A percentile compares a stretch with the other conserved stretches of the same genome.
Evolutionary conservation across 2,329 filamentous ascomycete genomes (phyloP).

Genomic region (Colletotrichum agaves): DNA sequence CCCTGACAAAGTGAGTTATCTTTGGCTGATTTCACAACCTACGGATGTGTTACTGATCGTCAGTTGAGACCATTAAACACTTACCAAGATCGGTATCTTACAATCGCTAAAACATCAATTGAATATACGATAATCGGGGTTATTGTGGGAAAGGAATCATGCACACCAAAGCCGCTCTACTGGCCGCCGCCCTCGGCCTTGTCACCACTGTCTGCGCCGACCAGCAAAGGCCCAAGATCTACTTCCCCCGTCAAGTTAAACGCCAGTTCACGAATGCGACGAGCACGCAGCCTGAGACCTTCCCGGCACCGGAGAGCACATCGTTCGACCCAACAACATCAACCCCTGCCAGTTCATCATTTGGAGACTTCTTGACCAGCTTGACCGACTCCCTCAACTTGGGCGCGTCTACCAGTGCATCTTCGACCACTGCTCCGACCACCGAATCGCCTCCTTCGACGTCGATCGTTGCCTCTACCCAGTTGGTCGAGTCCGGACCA

Average conservation of each 20-base stretch:
- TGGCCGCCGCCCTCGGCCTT: constrained; percentile 62
- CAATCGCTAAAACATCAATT: constrained; percentile 35
- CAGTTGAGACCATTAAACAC: constrained; percentile 1
- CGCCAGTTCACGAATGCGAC: constrained; percentile 59
- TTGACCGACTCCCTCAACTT: constrained; percentile 37
- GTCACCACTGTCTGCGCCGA: constrained; percentile 58
- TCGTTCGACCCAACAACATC: constrained; percentile 34
- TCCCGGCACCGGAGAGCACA: constrained; percentile 42
- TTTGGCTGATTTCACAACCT: constrained; percentile 27
- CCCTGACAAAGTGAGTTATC: constrained; percentile 53
- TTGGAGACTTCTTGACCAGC: constrained; percentile 36
- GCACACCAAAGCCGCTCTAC: constrained; percentile 58
- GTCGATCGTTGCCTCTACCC: constrained; percentile 13
- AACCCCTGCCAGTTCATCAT: neutral
- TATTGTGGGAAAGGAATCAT: constrained; percentile 50
- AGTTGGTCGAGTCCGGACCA: constrained; percentile 3
- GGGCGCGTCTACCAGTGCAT: constrained; percentile 21
- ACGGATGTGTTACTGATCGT: constrained; percentile 26
- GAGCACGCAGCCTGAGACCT: constrained; percentile 45
- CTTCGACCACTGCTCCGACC: neutral
- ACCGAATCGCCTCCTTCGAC: constrained; percentile 11
- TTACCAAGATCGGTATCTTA: constrained; percentile 23
- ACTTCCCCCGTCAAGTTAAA: constrained; percentile 68
- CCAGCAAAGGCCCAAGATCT: constrained; percentile 61
- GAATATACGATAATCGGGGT: constrained; percentile 7